Base-by-base conservation (phyloP, 1,284 basidiomycete genomes). In the Ceratorhiza oryzae-sativae region DNA sequence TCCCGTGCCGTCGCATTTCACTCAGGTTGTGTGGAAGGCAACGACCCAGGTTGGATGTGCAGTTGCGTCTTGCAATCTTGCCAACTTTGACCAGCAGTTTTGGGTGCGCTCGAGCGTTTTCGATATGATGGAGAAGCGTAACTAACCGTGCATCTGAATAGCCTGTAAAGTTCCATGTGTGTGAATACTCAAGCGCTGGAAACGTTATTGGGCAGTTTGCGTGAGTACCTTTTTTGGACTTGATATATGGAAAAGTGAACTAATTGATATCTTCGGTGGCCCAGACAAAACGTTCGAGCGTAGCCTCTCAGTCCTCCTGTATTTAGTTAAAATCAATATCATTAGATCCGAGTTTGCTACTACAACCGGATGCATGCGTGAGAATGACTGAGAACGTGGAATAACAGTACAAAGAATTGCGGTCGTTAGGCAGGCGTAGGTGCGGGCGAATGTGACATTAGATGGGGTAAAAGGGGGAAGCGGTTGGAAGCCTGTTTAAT, bases 11-110 rank as follows among this genome's bases (percentile, higher is more conserved):
- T 76, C 60, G 42, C 76, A 86, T 75, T 87, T 84, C 73, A 86
- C 86, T 3, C 86, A 88, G 74, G 83, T 88, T 41, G 81, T 88
- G 25, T 88, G 86, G 86, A 85, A 85, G 74, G 80, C 81, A 9
- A 86, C 86, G 25, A 84, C 82, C 2, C 76, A 84, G 63, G 77
- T 88, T 45, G 87, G 86, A 23, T 88, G 87, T 75, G 84, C 84
- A n/a, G 77, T 81, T 46, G 79, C 83, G 32, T 77, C 76, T 48
- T 87, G 86, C 77, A 62, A 46, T 15, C 60, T 46, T 32, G 20
- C 60, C 30, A 62, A 62, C 45, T 62, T 62, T 30, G 60, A 62
- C 60, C 13, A 18, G 36, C 39, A 62, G 32, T 62, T 62, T 34
- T 62, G 41, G 60, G 60, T 46, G n/a, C n/a, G 58, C 36, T 39